Evolutionary conservation across 108 stramenopile species (phyloP), one percentile per base, ranked within the genome.

Genomic region (Mediolabrus comicus): DNA sequence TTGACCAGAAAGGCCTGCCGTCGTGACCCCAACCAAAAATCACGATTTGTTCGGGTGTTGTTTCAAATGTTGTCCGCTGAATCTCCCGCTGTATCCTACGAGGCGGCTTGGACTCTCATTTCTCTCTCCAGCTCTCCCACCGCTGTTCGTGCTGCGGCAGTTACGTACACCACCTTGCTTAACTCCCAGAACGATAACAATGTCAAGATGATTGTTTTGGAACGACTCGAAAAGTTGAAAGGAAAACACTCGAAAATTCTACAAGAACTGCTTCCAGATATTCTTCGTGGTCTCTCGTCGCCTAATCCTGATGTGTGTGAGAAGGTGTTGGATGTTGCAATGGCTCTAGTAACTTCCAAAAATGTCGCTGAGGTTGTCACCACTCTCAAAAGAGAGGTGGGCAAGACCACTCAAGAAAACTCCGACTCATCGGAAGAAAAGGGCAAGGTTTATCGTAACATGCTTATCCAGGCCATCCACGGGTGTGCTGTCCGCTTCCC

Each of bases 101-200:
- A 99, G 81, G 99, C 99, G 4, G 97, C 98, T 17, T 99, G 98
- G 97, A 98, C 99, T 4, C 84, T 99, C 35, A 96, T 98, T 13
- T 92, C 92, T 46, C 87, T 99, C n/a, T 97, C 97, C 33, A 86
- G 83, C 26, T 96, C 99, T 3, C 99, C 99, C 28, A 98, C 99
- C 3, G 99, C 99, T 27, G 91, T 99, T 10, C 94, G 99, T 6
- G 97, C 97, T 31, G 97, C 98, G 12, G 97, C 99, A 6, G 77
- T 95, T 41, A 97, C 99, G 2, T 99, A 98, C 84, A 89, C 98
- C 54, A 92, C 79, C 57, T 87, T 99, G n/a, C 84, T 99, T 59
- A 97, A 95, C 67, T 85, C 88, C 11, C 92, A 95, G 71, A 97
- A 94, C 67, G 99, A 99, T 72, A 98, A 99, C 84, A 99, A 99